phyloP scores from a whole-genome alignment of 192 early-diverging fungal genomes.

The Funneliformis geosporum region DNA sequence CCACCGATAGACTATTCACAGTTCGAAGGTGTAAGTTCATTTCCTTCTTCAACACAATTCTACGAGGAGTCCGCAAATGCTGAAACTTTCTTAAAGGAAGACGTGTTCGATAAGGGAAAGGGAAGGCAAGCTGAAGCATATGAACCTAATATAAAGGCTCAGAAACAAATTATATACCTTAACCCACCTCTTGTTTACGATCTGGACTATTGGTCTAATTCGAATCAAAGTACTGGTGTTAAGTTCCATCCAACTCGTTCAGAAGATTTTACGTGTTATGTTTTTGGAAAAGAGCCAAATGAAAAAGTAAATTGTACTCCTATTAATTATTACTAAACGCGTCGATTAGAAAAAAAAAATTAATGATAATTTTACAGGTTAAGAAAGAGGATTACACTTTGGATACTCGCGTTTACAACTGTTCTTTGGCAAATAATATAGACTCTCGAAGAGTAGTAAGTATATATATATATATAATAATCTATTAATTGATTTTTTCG shows the following conservation, averaged over 20 bases:
- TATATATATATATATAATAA: not conserved
- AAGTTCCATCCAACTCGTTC: not conserved
- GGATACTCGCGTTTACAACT: not conserved
- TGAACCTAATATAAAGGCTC: not conserved
- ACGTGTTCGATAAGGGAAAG: not conserved
- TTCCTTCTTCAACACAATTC: not conserved
- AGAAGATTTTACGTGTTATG: conserved; percentile 12
- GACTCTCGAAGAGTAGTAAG: not conserved
- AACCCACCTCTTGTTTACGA: not conserved
- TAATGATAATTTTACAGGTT: not conserved
- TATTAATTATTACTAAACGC: not conserved
- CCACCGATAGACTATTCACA: not conserved
- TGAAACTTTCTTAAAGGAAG: not conserved
- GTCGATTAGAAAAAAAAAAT: not conserved
- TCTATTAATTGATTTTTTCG: not conserved
- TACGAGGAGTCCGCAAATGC: not conserved
- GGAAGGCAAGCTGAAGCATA: not conserved
- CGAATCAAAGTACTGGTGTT: conserved; percentile 1
- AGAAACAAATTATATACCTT: not conserved
- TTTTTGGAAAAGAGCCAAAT: not conserved
- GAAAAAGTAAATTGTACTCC: not conserved
- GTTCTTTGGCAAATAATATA: not conserved
- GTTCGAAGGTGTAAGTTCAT: not conserved
- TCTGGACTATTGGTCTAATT: not conserved
- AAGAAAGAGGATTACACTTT: not conserved